These are phyloP conservation scores for Stephania japonica DNA, from an alignment of 164 flowering plant genomes.

Conservation along the genomic window DNA sequence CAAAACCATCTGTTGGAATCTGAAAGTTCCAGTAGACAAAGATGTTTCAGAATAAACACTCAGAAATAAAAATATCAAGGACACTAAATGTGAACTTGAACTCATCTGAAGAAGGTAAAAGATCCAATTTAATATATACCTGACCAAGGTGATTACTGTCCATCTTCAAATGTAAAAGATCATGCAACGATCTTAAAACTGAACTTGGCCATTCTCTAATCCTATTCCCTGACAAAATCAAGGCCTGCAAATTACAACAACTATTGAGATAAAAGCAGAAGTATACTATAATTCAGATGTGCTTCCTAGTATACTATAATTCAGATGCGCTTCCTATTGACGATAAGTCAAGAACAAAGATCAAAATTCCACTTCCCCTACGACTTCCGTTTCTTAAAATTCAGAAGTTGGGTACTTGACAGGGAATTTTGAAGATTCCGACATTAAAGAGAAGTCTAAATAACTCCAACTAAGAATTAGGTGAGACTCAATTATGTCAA, in stretches of 20 bases:
- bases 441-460: too few relatives aligned
- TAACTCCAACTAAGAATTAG: too few relatives aligned
- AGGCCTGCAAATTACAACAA: constrained; percentile 41
- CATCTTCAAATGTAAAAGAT: constrained; percentile 70
- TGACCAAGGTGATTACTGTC: constrained; percentile 69
- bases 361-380: background rate
- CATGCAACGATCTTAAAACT: constrained; percentile 55
- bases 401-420: too few relatives aligned
- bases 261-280: constrained; percentile 1
- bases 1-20: constrained; percentile 84
- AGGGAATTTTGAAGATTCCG: too few relatives aligned
- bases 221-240: constrained; percentile 77
- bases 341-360: background rate
- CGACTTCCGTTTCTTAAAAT: background rate
- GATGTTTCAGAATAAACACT: background rate
- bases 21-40: constrained; percentile 17
- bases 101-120: too few relatives aligned
- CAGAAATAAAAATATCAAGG: background rate
- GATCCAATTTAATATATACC: constrained; percentile 32
- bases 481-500: too few relatives aligned
- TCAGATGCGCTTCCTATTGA: background rate
- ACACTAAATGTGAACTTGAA: background rate
- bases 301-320: background rate
- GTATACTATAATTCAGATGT: background rate
- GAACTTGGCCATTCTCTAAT: constrained; percentile 79